Evolutionary conservation across 2,329 filamentous ascomycete species (phyloP).

Genomic region (Lasiodiplodia theobromae): DNA sequence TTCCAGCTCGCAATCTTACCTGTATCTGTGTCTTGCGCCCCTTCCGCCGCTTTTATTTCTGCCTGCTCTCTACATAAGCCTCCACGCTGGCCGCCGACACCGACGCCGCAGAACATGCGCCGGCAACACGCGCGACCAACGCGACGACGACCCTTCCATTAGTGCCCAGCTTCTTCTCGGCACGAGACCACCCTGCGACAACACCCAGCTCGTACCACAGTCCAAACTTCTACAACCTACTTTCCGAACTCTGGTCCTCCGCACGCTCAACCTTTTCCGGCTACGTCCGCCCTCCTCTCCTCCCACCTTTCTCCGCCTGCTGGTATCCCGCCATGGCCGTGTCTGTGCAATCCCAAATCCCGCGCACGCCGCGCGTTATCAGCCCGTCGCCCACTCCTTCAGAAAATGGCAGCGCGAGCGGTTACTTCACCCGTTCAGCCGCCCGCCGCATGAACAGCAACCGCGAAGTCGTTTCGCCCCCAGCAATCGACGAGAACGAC

Average conservation of each 20-base stretch:
- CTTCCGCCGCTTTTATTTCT: background rate
- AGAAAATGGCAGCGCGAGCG: conserved; percentile 56
- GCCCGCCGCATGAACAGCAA: conserved; percentile 64
- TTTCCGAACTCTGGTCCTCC: conserved; percentile 15
- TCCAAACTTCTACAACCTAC: conserved; percentile 15
- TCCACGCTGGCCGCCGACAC: conserved; percentile 27
- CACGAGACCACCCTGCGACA: conserved; percentile 26
- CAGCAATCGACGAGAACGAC: conserved; percentile 67
- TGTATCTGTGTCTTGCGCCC: background rate
- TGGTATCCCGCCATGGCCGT: conserved; percentile 50
- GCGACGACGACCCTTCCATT: conserved; percentile 20
- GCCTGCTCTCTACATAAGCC: background rate
- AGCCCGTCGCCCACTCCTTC: conserved; percentile 83
- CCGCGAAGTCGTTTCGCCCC: conserved; percentile 60
- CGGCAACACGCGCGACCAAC: conserved; percentile 21
- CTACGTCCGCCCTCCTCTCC: conserved; percentile 55
- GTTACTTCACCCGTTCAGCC: conserved; percentile 78
- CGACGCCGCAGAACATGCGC: conserved; percentile 26
- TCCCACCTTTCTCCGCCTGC: conserved; percentile 63
- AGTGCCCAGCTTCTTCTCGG: conserved; percentile 2
- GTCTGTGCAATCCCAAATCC: conserved; percentile 66
- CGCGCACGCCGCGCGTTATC: conserved; percentile 84
- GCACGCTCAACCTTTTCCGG: conserved; percentile 39
- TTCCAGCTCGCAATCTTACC: conserved; percentile 26
- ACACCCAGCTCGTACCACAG: background rate